Evolutionary conservation across 768 basidiomycete genomes (phyloP), one percentile per base, ranked within the genome.

Genomic region (Sarcomyxa edulis): DNA sequence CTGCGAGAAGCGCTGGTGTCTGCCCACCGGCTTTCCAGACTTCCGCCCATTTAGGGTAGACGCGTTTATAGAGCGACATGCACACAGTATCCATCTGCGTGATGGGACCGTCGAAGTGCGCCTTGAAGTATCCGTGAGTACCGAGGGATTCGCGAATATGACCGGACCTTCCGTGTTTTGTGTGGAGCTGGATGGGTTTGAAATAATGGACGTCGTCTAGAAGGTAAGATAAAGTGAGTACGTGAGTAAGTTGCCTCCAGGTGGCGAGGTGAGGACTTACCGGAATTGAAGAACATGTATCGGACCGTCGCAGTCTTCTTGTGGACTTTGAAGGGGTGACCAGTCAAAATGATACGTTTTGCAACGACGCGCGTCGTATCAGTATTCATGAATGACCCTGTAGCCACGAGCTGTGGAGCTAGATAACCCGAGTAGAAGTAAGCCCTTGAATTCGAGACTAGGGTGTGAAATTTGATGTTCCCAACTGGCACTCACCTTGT

Each of bases 101-200:
- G 50, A 97, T 81, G 15, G 86, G 89, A 10, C 88, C 90, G 54
- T 96, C 93, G 61, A 93, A 92, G 58, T 89, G 77, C 12, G 92
- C 94, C 68, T 98, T 98, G 74, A 93, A 91, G 63, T 97, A 92
- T 21, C 95, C 96, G 54, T 99, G 95, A 21, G 93, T 98, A 32
- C 95, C 95, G 12, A 99, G 80, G 7, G 90, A 84, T 61, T 93
- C 94, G 33, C 71, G 72, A 49, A 94, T 88, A 60, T 99, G 93
- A 2, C 95, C 96, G 18, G 71, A 72, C 15, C 90, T 75, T 7
- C 95, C 94, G 44, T 84, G 74, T 62, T 97, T 99, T 3, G 93
- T 98, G 58, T 91, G 74, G 40, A 97, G 68, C 54, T 95, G 90
- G 43, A 98, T 81, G 1, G 93, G 92, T 58, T 90, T 86, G 72